A percentile compares a stretch with the other conserved stretches of the same genome.
Conservation (phyloP, 306 rosid species). For the Lotus japonicus region DNA sequence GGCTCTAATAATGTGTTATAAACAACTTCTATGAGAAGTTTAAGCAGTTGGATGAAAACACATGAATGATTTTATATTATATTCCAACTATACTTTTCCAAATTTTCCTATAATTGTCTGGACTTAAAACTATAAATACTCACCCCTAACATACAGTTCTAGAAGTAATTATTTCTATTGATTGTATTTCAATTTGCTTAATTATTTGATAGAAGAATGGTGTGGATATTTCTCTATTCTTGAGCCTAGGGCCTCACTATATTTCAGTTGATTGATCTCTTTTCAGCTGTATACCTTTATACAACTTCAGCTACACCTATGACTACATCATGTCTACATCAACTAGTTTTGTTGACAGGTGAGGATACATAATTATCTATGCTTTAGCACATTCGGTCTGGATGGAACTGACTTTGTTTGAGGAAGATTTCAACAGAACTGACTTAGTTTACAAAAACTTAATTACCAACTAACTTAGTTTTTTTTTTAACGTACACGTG, state of each 20-base stretch:
- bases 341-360: constrained; percentile 98
- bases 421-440: no score
- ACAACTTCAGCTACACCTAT: constrained; percentile 91
- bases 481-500: neutral
- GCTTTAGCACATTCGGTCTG: neutral
- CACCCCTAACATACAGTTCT: neutral
- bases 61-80: no score
- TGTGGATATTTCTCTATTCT: neutral
- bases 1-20: no score
- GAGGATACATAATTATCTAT: constrained; percentile 10
- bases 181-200: neutral
- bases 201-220: constrained; percentile 2
- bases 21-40: no score
- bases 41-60: no score
- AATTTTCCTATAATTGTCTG: neutral
- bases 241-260: constrained; percentile 36
- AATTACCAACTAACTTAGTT: no score
- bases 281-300: constrained; percentile 95
- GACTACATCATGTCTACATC: constrained; percentile 83
- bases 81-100: no score
- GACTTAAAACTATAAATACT: neutral
- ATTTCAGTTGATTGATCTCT: constrained; percentile 61
- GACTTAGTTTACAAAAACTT: no score
- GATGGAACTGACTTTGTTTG: neutral
- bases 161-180: neutral